Evolutionary conservation across 257 asterid species (phyloP), one percentile per base, ranked within the genome.

Genomic region (Linderniella brevidens): DNA sequence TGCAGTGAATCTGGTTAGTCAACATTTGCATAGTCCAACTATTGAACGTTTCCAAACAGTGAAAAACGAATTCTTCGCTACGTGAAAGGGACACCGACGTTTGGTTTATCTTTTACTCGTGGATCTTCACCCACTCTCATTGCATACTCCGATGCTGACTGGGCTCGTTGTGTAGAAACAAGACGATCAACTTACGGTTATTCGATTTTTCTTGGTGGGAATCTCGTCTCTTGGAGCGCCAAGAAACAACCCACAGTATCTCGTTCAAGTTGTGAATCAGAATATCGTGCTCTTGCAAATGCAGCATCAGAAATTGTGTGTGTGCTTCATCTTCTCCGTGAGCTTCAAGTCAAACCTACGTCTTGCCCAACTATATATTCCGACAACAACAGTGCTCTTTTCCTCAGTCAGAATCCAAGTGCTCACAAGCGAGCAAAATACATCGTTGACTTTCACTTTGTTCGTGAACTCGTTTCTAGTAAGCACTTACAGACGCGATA

Each of bases 111-210:
- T 17, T 49, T 32, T 13, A 32, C 32, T 25, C 17, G 19, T 25
- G 14, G 44, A 3, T 13, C 44, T 40, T 11, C 13, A 40, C 13
- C 9, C 9, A 11, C 44, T 11, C 5, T 40, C 15, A 13, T 9
- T 11, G 44, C 14, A 9, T 40, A 40, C 9, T 40, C 44, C 9
- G 44, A 40, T 13, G 44, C 44, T 11, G 44, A 40, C 9, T 40
- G 44, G 44, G 44, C 44, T 40, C 44, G 44, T 11, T 40, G 44
- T 40, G 44, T 40, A 9, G 44, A 40, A 11, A 11, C 44, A 11
- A 40, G 14, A 9, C 15, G 44, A 25, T 25, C 44, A 2, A 40
- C 44, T 3, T 40, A 40, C 15, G 44, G 44, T 40, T 40, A 40
- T 9, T 40, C 44, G 2, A 40, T 40, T 40, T 40, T 40, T 13